A percentile compares a stretch with the other conserved stretches of the same genome.
These are phyloP conservation scores for Byssothecium circinans DNA, from an alignment of 2,329 filamentous ascomycete genomes.

Conservation along the genomic window DNA sequence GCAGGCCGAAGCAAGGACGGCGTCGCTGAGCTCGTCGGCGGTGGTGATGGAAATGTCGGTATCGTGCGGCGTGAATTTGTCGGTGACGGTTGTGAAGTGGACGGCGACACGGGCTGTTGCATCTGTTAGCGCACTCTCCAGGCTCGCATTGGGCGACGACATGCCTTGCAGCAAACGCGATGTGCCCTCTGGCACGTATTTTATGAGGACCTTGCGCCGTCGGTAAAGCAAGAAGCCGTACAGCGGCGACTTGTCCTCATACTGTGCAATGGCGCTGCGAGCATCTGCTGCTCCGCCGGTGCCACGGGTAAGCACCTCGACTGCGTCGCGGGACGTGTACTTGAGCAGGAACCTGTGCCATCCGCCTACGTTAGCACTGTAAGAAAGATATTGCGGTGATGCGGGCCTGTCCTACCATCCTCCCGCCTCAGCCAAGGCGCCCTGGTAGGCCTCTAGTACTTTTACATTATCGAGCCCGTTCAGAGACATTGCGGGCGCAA, in stretches of 20 bases:
- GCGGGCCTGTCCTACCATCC: slow-evolving; percentile 74
- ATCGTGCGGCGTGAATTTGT: slow-evolving; percentile 81
- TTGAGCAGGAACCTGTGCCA: slow-evolving; percentile 83
- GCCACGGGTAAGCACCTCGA: slow-evolving; percentile 76
- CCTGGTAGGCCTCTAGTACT: slow-evolving; percentile 82
- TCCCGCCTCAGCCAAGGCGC: slow-evolving; percentile 77
- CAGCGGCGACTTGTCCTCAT: slow-evolving; percentile 82
- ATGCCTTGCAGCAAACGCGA: slow-evolving; percentile 90
- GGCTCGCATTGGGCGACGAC: slow-evolving; percentile 26
- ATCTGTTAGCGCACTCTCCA: slow-evolving; percentile 22
- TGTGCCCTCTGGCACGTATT: slow-evolving; percentile 87
- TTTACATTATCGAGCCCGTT: slow-evolving; percentile 85
- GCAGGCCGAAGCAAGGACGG: slow-evolving; percentile 83
- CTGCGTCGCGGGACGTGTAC: slow-evolving; percentile 84
- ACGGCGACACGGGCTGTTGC: slow-evolving; percentile 75
- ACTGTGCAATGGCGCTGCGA: slow-evolving; percentile 73
- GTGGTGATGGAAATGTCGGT: slow-evolving; percentile 75
- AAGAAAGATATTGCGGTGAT: slow-evolving; percentile 8
- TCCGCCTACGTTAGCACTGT: slow-evolving; percentile 23
- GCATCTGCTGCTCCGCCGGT: slow-evolving; percentile 83
- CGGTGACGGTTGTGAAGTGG: slow-evolving; percentile 63
- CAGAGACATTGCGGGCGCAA: slow-evolving; percentile 71
- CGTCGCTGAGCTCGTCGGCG: slow-evolving; percentile 81
- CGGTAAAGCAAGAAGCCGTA: slow-evolving; percentile 92
- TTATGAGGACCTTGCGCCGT: slow-evolving; percentile 85